phyloP scores from a whole-genome alignment of 306 rosid species.

The Pyrus pyrifolia region DNA sequence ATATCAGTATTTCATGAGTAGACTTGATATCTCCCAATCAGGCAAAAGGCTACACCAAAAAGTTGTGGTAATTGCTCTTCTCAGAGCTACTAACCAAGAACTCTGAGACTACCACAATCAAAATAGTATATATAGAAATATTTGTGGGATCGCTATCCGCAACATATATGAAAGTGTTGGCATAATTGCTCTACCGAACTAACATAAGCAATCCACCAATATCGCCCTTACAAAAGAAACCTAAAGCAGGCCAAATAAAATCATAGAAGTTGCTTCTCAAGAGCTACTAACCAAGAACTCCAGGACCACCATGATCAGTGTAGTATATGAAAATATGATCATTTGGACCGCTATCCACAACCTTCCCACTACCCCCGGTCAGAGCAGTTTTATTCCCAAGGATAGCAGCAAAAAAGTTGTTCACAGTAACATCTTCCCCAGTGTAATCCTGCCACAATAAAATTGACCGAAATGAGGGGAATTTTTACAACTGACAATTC shows the following conservation, averaged over 20 bases:
- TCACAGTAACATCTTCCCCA: slow-evolving; percentile 60
- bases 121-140: background rate
- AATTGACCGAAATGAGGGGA: background rate
- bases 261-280: background rate
- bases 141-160: background rate
- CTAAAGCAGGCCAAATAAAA: background rate
- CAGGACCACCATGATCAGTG: slow-evolving; percentile 95
- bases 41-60: background rate
- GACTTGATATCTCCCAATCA: background rate
- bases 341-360: slow-evolving; percentile 85
- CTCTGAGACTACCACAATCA: background rate
- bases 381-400: slow-evolving; percentile 83
- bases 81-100: background rate
- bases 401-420: slow-evolving; percentile 66
- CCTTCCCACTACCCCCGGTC: slow-evolving; percentile 89
- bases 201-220: background rate
- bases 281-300: slow-evolving; percentile 75
- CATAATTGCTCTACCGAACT: background rate
- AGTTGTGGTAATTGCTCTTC: background rate
- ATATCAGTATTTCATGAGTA: background rate
- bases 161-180: background rate
- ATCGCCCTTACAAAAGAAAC: background rate
- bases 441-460: slow-evolving; percentile 68
- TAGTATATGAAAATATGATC: slow-evolving; percentile 87
- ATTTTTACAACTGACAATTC: background rate